Evolutionary conservation across 2,329 filamentous ascomycete species (phyloP).

Genomic region (Cadophora malorum): DNA sequence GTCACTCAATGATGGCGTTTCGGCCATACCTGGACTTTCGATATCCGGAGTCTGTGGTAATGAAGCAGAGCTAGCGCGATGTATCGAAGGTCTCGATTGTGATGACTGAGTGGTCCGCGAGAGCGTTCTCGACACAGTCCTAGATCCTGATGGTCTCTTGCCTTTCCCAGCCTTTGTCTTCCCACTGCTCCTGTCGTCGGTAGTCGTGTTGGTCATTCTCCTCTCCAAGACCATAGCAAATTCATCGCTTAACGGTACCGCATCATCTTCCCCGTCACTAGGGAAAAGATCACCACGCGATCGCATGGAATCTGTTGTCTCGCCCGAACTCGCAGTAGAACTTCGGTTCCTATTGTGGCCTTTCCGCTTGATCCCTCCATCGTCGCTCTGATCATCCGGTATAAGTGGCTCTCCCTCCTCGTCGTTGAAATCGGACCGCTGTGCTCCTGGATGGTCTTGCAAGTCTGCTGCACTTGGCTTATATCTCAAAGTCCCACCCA

Average conservation of each 20-base stretch:
- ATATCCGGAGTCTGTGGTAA: conserved; percentile 45
- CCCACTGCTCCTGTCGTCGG: conserved; percentile 74
- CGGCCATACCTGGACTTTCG: conserved; percentile 47
- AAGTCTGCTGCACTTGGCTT: conserved; percentile 90
- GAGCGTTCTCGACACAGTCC: conserved; percentile 63
- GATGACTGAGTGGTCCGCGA: conserved; percentile 52
- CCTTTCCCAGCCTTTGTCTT: conserved; percentile 67
- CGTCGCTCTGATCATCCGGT: conserved; percentile 47
- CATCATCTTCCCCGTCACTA: conserved; percentile 86
- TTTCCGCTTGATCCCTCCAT: conserved; percentile 32
- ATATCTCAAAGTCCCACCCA: conserved; percentile 84
- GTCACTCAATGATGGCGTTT: conserved; percentile 56
- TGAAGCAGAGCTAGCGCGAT: conserved; percentile 38
- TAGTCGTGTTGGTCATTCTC: conserved; percentile 61
- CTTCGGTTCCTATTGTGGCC: conserved; percentile 67
- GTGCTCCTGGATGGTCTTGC: conserved; percentile 77
- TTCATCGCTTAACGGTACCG: conserved; percentile 90
- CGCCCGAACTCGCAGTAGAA: conserved; percentile 78
- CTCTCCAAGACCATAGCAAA: conserved; percentile 84
- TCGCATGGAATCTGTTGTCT: conserved; percentile 84
- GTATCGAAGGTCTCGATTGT: conserved; percentile 35
- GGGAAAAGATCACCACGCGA: conserved; percentile 91
- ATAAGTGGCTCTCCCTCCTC: conserved; percentile 76
- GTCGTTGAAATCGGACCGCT: conserved; percentile 50
- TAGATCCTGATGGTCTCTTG: conserved; percentile 53